A percentile compares a stretch with the other conserved stretches of the same genome.
Evolutionary conservation across 139 green algal species (phyloP).

Genomic region (Coelastrella sp.): DNA sequence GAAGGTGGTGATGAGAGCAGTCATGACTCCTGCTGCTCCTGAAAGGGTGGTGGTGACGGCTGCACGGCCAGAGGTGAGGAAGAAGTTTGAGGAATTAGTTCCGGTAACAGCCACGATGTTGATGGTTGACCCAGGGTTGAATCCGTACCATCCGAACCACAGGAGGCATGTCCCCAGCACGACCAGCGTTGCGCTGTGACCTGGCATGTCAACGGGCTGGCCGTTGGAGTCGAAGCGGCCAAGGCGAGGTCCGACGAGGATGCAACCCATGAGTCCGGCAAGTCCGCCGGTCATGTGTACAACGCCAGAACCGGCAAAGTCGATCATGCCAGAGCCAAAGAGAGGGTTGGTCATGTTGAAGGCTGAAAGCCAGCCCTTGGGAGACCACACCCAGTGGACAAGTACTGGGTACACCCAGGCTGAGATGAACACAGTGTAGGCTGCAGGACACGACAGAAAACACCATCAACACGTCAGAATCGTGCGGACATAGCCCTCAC

Average conservation of each 20-base stretch:
- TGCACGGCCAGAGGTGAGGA: conserved; percentile 53
- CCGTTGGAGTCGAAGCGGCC: conserved; percentile 93
- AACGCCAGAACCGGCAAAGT: conserved; percentile 81
- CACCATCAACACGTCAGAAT: not conserved
- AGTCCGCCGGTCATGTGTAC: conserved; percentile 89
- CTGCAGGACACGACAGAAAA: conserved; percentile 16
- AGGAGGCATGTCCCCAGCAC: conserved; percentile 83
- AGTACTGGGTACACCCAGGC: conserved; percentile 83
- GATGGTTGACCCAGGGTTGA: conserved; percentile 84
- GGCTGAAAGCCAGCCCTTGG: conserved; percentile 73
- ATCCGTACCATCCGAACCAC: conserved; percentile 96
- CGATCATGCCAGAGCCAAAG: conserved; percentile 78
- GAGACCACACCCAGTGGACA: conserved; percentile 77
- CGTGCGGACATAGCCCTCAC: not conserved
- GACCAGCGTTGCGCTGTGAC: conserved; percentile 69
- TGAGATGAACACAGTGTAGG: conserved; percentile 58
- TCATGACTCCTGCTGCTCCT: conserved; percentile 71
- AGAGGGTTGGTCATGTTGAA: conserved; percentile 55
- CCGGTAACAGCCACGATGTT: conserved; percentile 57
- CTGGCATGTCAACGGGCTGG: conserved; percentile 73
- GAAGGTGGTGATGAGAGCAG: conserved; percentile 56
- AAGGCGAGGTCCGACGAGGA: conserved; percentile 91
- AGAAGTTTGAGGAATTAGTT: conserved; percentile 50
- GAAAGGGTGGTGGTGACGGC: conserved; percentile 91
- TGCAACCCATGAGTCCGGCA: conserved; percentile 71